These are phyloP conservation scores for Talaromyces sp. DNA, from an alignment of 2,329 filamentous ascomycete genomes.

Conservation along the genomic window DNA sequence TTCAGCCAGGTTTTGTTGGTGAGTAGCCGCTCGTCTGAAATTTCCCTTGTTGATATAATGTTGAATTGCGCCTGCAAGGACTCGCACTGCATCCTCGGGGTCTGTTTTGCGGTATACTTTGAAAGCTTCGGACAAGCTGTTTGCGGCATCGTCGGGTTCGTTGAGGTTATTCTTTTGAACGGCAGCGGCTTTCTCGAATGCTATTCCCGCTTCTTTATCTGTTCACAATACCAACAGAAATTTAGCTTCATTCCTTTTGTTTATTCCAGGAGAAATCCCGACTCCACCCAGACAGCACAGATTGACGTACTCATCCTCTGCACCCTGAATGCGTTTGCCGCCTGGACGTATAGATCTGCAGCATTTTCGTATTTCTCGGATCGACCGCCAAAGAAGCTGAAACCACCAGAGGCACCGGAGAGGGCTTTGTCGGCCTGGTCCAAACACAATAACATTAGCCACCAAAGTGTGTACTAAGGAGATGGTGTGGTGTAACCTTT, in stretches of 20 bases:
- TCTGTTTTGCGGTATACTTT: conserved; percentile 88
- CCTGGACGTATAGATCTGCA: conserved; percentile 80
- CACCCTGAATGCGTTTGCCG: conserved; percentile 87
- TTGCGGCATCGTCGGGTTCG: conserved; percentile 88
- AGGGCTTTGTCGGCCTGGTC: conserved; percentile 80
- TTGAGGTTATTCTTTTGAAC: conserved; percentile 79
- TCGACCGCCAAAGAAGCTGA: conserved; percentile 82
- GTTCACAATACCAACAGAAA: not conserved
- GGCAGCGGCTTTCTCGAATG: conserved; percentile 80
- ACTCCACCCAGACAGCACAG: not conserved
- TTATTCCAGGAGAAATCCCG: no score
- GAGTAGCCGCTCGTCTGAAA: conserved; percentile 82
- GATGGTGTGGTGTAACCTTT: conserved; percentile 55
- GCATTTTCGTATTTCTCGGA: conserved; percentile 88
- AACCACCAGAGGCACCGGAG: conserved; percentile 70
- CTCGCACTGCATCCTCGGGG: conserved; percentile 76
- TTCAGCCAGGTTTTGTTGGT: conserved; percentile 86
- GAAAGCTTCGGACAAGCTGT: conserved; percentile 84
- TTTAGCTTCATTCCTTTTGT: not conserved
- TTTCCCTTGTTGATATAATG: conserved; percentile 89
- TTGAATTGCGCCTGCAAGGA: conserved; percentile 73
- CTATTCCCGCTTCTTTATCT: conserved; percentile 82
- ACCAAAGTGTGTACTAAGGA: not conserved
- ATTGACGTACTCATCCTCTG: conserved; percentile 68
- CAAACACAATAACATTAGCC: conserved; percentile 21